A percentile compares a stretch with the other conserved stretches of the same genome.
phyloP scores from a whole-genome alignment of 1,284 basidiomycete genomes.

The Pterula multifida region DNA sequence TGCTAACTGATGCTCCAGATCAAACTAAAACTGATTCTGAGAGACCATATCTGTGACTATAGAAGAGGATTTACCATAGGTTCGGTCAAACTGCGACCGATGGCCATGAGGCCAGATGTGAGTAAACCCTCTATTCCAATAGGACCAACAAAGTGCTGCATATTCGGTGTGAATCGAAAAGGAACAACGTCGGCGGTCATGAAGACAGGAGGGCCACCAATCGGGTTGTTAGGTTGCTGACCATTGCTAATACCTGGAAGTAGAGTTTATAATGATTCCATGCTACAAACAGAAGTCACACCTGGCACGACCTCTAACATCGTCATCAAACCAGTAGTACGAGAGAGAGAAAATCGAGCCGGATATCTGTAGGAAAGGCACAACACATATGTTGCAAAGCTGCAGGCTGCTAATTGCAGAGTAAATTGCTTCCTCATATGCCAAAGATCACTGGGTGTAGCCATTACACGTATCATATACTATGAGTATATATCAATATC shows the following conservation, averaged over 20 bases:
- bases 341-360: slow-evolving; percentile 79
- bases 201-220: slow-evolving; percentile 44
- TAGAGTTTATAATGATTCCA: background rate
- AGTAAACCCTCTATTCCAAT: slow-evolving; percentile 87
- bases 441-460: slow-evolving; percentile 83
- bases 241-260: background rate
- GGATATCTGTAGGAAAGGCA: slow-evolving; percentile 81
- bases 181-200: slow-evolving; percentile 81
- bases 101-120: slow-evolving; percentile 80
- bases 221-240: slow-evolving; percentile 15
- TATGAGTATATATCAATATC: no score
- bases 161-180: slow-evolving; percentile 94
- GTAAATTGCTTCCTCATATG: slow-evolving; percentile 97
- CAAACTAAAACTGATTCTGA: slow-evolving; percentile 62
- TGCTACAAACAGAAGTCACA: slow-evolving; percentile 21
- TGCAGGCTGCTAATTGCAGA: slow-evolving; percentile 76
- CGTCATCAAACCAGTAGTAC: slow-evolving; percentile 79
- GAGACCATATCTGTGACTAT: no score
- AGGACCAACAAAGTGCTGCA: slow-evolving; percentile 89
- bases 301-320: slow-evolving; percentile 88
- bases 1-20: slow-evolving; percentile 80
- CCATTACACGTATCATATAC: slow-evolving; percentile 89
- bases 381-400: slow-evolving; percentile 90
- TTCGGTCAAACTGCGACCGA: slow-evolving; percentile 82
- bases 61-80: slow-evolving; percentile 57